Conservation (phyloP, 345 rosid genomes). For the Dovyalis caffra region DNA sequence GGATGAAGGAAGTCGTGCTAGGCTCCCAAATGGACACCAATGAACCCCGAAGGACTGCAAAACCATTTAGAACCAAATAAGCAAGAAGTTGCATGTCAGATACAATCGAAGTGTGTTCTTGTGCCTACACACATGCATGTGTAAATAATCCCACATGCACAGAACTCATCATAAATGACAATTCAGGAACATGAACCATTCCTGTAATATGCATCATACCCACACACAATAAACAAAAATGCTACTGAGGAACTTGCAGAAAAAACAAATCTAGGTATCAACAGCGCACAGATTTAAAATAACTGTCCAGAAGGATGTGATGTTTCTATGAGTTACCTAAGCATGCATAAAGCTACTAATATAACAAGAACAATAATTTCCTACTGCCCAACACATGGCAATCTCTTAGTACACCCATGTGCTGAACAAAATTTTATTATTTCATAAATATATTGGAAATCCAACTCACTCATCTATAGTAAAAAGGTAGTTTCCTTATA, state of each 20-base stretch:
- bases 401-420: no score
- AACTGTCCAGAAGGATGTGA: not conserved
- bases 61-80: constrained; percentile 20
- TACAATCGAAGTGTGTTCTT: not conserved
- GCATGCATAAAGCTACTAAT: not conserved
- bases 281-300: not conserved
- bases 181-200: not conserved
- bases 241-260: not conserved
- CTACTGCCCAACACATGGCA: no score
- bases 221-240: not conserved
- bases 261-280: not conserved
- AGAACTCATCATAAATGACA: not conserved
- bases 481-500: no score
- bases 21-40: constrained; percentile 90
- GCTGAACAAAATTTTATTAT: no score
- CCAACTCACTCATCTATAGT: no score
- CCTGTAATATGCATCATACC: not conserved
- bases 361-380: not conserved
- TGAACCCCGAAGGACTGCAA: constrained; percentile 92
- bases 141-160: not conserved
- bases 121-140: not conserved
- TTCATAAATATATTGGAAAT: no score
- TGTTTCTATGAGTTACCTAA: not conserved
- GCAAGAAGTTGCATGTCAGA: constrained; percentile 8
- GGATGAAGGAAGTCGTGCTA: constrained; percentile 63